These are phyloP conservation scores for Ambrosiella beaveri DNA, from an alignment of 2,329 filamentous ascomycete genomes.

Conservation along the genomic window DNA sequence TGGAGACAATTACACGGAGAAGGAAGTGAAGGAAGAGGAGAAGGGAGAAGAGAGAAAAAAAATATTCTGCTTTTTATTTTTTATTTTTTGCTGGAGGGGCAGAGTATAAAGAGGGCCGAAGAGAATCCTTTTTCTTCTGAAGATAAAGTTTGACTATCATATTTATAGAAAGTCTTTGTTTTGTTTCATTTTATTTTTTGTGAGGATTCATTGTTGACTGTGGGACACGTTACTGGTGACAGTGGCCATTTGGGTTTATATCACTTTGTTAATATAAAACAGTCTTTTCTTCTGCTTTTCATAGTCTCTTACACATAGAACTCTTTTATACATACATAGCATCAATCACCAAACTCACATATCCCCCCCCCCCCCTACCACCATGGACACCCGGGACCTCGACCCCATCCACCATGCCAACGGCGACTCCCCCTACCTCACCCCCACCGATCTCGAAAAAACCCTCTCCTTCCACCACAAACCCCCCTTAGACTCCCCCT, in stretches of 20 bases:
- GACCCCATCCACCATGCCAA: conserved; percentile 6
- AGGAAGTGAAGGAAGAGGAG: no score
- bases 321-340: no score
- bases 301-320: no score
- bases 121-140: background rate
- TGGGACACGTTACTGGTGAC: no score
- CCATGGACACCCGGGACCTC: conserved; percentile 7
- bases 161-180: background rate
- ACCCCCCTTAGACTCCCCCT: background rate
- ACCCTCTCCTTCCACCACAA: background rate
- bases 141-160: background rate
- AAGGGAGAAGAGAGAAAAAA: no score
- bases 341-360: no score
- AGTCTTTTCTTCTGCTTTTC: no score
- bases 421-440: conserved; percentile 3
- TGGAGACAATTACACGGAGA: no score
- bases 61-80: no score
- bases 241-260: no score
- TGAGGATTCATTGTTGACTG: no score
- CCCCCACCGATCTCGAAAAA: conserved; percentile 3
- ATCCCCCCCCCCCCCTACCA: background rate
- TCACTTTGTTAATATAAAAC: no score
- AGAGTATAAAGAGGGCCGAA: background rate
- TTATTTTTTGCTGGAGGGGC: background rate
- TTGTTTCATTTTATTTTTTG: background rate